Evolutionary conservation across 2,329 filamentous ascomycete species (phyloP), one percentile per base, ranked within the genome.

Genomic region (Coniochaeta pulveracea): DNA sequence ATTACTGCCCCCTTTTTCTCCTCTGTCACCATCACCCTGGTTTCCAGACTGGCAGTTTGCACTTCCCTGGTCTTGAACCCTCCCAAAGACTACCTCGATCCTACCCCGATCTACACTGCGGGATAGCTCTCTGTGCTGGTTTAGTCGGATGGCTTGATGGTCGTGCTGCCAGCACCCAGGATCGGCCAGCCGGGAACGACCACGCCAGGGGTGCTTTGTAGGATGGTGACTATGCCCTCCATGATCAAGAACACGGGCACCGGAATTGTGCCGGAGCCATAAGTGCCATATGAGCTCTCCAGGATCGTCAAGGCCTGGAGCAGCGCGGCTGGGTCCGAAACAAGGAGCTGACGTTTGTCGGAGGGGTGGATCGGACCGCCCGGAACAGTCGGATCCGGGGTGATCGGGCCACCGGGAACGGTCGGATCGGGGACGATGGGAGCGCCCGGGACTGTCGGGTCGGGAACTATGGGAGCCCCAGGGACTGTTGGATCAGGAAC

Each of bases 131-230:
- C 26, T 19, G 17, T 19, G 17, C 10, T 12, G 15, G 7, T 33
- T 27, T 38, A 15, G 30, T 33, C 25, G 9, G 43, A 46, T 15
- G 43, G 41, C 8, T 31, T 33, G 11, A 46, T 38, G 26, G 38
- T 31, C 7, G 41, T 37, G 9, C 38, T 38, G 14, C 42, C 42
- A n/a, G 34, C 37, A 10, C 41, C 43, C 26, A 47, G 35, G 5
- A 44, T 23, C 19, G 44, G 46, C 46, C 46, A 47, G 6, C 40
- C 45, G 1, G 41, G 41, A n/a, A 48, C 41, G 6, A 31, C 24
- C n/a, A 47, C 39, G 2, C 45, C 46, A 9, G 36, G 37, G 14
- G 34, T 35, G 21, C 28, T 37, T 40, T 47, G 43, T 33, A 50
- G 34, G 15, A 48, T 38, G 6, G 44, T 46, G 10, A 45, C 45